Percentiles rank a stretch among this genome's conserved stretches.
phyloP scores from a whole-genome alignment of 1,139 yeast species.

The Geotrichum klebahnii region DNA sequence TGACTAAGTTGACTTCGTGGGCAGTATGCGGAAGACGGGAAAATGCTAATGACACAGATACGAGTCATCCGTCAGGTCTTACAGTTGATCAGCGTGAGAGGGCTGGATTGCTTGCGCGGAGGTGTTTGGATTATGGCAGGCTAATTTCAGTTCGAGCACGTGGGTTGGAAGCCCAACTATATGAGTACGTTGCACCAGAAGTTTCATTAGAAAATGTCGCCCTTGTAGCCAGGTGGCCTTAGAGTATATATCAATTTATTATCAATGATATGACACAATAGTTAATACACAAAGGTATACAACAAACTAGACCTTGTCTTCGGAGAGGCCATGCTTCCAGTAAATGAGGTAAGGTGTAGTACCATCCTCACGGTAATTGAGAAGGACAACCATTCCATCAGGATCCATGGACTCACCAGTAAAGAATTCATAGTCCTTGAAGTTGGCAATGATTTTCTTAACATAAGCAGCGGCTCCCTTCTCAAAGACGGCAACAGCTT shows the following conservation, averaged over 20 bases:
- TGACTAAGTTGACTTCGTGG: conserved; percentile 76
- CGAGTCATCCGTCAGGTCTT: conserved; percentile 44
- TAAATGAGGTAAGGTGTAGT: conserved; percentile 92
- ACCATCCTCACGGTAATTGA: conserved; percentile 99
- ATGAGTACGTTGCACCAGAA: conserved; percentile 54
- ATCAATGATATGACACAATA: too few relatives aligned
- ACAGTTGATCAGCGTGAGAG: conserved; percentile 48
- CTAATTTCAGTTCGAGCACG: conserved; percentile 45
- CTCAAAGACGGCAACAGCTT: conserved; percentile 78
- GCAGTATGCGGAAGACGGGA: conserved; percentile 67
- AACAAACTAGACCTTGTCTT: conserved; percentile 88
- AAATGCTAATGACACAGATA: conserved; percentile 3
- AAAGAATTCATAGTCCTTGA: conserved; percentile 98
- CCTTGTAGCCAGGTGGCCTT: conserved; percentile 38
- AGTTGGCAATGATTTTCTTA: conserved; percentile 89
- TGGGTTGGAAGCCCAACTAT: conserved; percentile 45
- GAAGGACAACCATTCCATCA: conserved; percentile 94
- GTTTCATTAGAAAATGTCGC: conserved; percentile 72
- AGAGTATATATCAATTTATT: too few relatives aligned
- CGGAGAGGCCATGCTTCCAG: conserved; percentile 97
- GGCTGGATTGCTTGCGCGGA: conserved; percentile 63
- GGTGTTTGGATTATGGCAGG: conserved; percentile 63
- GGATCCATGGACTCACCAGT: conserved; percentile 99
- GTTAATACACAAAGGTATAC: too few relatives aligned
- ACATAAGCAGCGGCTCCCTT: conserved; percentile 94